Evolutionary conservation across 2,329 filamentous ascomycete genomes (phyloP).

Genomic region (Botrytis cinerea): DNA sequence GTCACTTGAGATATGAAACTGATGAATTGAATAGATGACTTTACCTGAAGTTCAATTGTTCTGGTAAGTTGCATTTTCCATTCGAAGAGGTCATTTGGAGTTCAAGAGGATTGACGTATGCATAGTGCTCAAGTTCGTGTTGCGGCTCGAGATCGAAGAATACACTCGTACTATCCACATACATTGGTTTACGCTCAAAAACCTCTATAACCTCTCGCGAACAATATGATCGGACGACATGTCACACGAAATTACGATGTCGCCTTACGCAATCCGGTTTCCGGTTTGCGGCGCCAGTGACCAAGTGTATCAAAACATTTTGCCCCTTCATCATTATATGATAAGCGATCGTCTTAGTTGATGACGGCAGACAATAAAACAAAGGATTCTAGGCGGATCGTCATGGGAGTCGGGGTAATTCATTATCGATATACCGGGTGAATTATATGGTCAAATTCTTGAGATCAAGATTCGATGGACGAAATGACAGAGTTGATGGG

Average conservation of each 20-base stretch:
- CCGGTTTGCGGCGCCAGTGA: not conserved
- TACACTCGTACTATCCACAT: conserved; percentile 35
- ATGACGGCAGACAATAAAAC: not conserved
- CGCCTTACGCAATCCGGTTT: not conserved
- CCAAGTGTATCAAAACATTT: too few relatives aligned
- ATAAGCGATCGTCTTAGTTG: not conserved
- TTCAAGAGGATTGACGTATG: conserved; percentile 19
- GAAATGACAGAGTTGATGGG: not conserved
- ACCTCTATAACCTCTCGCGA: not conserved
- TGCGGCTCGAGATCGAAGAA: conserved; percentile 27
- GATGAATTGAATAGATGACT: conserved; percentile 31
- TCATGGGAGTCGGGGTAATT: not conserved
- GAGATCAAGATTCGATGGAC: not conserved
- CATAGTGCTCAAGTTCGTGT: conserved; percentile 32
- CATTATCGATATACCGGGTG: not conserved
- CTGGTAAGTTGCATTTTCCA: conserved; percentile 27
- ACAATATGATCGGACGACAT: not conserved
- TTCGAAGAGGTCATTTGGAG: not conserved
- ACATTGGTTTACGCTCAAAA: conserved; percentile 26
- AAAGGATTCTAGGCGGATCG: not conserved
- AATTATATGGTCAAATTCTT: not conserved
- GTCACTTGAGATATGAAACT: conserved; percentile 25
- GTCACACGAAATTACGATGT: not conserved
- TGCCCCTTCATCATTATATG: not conserved
- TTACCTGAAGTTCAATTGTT: conserved; percentile 34